Evolutionary conservation across 202 grass and related monocot species (phyloP), one percentile per base, ranked within the genome.

Genomic region (Digitaria exilis): DNA sequence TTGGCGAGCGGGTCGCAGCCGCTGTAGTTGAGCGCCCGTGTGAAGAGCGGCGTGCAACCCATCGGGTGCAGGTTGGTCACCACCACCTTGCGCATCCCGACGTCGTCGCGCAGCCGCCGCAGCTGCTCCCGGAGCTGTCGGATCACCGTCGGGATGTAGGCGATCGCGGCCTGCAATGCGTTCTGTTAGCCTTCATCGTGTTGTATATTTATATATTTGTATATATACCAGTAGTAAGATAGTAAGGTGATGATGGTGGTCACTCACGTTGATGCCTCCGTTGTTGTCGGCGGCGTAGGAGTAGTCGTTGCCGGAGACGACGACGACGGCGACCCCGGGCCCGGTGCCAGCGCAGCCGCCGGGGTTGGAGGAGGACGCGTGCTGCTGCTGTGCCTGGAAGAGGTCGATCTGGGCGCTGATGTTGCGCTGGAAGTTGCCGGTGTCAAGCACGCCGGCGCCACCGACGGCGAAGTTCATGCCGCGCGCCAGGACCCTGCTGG

Each of bases 381-480:
- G 61, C 8, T 4, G 69, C 8, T 4, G 69, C 69, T 90, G 86
- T 16, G 71, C 65, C 71, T 91, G 77, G 49, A 98, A 78, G 37
- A 90, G 77, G 78, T 95, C 88, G 75, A 98, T 93, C 86, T 95
- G 96, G 2, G 60, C 41, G 19, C 82, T 90, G 67, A 97, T 22
- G 78, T 97, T 97, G 75, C 87, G 84, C 86, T 92, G 95, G 49
- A 88, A 88, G 69, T 89, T 85, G 57, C 89, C 82, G 0, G 89
- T 95, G 79, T 93, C 89, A 14, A 95, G 90, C 59, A 95, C 88
- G 3, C 95, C 92, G 13, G 90, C 43, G 21, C 95, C 95, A 59
- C 88, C 92, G 1, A 90, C 84, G 2, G 92, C 95, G 41, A 95
- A 98, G 84, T 98, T 98, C 92, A 98, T 98, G 71, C 95, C 92